Evolutionary conservation across 768 basidiomycete species (phyloP).

Genomic region (Auricularia auricula-judae): DNA sequence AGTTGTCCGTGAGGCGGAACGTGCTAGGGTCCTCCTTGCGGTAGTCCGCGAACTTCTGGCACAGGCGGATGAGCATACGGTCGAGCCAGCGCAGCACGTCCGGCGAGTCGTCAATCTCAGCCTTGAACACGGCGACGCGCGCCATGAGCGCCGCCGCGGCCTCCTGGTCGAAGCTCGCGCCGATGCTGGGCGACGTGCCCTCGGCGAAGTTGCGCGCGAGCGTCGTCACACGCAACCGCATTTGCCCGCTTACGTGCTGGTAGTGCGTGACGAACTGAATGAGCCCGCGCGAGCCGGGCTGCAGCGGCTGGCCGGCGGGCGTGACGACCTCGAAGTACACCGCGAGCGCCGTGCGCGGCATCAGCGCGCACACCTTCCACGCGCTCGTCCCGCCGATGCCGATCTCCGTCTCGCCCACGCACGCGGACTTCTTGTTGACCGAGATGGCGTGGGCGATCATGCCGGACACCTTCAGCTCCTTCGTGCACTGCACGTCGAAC

Average conservation of each 20-base stretch:
- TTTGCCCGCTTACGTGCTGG: conserved; percentile 93
- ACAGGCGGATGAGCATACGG: conserved; percentile 94
- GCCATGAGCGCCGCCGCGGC: conserved; percentile 97
- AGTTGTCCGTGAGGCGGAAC: conserved; percentile 89
- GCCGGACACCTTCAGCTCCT: conserved; percentile 96
- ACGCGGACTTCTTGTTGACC: conserved; percentile 89
- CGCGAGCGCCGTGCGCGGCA: conserved; percentile 74
- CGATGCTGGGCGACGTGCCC: conserved; percentile 88
- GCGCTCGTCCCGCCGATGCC: conserved; percentile 98
- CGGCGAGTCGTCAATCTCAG: conserved; percentile 95
- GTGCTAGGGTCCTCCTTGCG: conserved; percentile 93
- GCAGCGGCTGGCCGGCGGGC: conserved; percentile 86
- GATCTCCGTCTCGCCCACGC: conserved; percentile 98
- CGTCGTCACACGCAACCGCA: conserved; percentile 92
- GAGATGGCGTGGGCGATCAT: conserved; percentile 97
- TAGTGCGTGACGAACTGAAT: conserved; percentile 99
- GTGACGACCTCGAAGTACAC: conserved; percentile 99
- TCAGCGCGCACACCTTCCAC: conserved; percentile 92
- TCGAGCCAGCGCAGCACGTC: conserved; percentile 97
- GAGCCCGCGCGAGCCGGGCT: conserved; percentile 82
- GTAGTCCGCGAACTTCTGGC: conserved; percentile 99
- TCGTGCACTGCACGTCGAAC: conserved; percentile 97
- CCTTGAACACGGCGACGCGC: conserved; percentile 97
- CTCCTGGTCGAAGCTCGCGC: conserved; percentile 94
- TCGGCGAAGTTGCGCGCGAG: conserved; percentile 97